These are phyloP conservation scores for Colletotrichum agaves DNA, from an alignment of 2,329 filamentous ascomycete genomes.

Conservation along the genomic window DNA sequence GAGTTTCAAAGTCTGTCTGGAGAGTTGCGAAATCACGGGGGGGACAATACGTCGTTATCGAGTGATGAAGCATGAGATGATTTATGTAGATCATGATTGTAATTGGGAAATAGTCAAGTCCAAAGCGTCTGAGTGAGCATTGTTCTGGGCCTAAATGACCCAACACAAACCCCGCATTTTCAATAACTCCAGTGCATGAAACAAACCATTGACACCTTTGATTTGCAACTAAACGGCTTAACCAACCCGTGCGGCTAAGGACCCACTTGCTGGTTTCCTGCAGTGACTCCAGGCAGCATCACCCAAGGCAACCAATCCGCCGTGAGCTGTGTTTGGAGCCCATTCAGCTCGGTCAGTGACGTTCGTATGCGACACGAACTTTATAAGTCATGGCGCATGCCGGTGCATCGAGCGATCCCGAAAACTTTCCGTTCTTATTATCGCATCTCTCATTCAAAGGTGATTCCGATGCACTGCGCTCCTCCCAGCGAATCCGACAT, in stretches of 20 bases:
- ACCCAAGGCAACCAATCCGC: conserved; percentile 34
- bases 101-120: conserved; percentile 4
- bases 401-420: neutral
- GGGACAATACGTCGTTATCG: neutral
- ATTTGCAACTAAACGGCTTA: neutral
- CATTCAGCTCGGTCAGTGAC: neutral
- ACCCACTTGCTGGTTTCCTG: neutral
- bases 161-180: no score
- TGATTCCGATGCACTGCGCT: no score
- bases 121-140: neutral
- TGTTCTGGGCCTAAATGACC: no score
- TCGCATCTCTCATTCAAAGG: no score
- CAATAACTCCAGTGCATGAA: neutral
- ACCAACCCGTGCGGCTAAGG: no score
- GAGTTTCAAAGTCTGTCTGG: no score
- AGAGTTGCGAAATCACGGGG: neutral
- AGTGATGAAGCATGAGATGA: conserved; percentile 1
- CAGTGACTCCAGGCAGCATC: conserved; percentile 32
- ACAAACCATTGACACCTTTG: neutral
- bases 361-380: neutral
- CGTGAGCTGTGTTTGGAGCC: neutral
- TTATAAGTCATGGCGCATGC: conserved; percentile 21
- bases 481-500: no score
- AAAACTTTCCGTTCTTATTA: no score
- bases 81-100: conserved; percentile 11